Evolutionary conservation across 306 rosid genomes (phyloP), one percentile per base, ranked within the genome.

Genomic region (Dalbergia oliveri): DNA sequence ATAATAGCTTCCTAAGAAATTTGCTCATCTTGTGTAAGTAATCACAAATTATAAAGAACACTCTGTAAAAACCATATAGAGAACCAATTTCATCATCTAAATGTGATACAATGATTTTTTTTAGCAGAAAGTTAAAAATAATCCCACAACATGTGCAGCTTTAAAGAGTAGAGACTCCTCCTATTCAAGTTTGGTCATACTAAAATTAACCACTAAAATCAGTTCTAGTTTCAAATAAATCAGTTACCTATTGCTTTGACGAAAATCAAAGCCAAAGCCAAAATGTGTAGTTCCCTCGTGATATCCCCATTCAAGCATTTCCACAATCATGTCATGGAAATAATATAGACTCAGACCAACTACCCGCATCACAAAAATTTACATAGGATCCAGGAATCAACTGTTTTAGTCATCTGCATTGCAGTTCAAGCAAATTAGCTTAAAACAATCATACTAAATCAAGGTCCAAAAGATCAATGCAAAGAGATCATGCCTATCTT

Each of bases 211-310:
- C 37, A 34, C 4, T 37, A 5, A n/a, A 54, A 54, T 0, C 10
- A 54, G 21, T 11, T 53, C n/a, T 5, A 73, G 60, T 60, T 45
- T 79, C 23, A 26, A 61, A 53, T 44, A 50, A 60, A 51, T 58
- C 65, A 66, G 71, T 44, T 90, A 95, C 99, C 99, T 93, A 88
- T 91, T 95, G 83, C 99, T 95, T 86, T 95, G 98, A 66, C 99
- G 99, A 84, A 95, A 95, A 84, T 95, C 99, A 85, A 93, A 95
- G 9, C 99, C 99, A 89, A 95, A 95, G 37, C 99, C 99, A 88
- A 95, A 95, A 82, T 93, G 92, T 4, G 99, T 89, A 63, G 79
- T 90, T 60, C 99, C 99, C 85, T 93, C 99, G 79, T 90, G 79
- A 86, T 83, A 93, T 45, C 99, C 99, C 99, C 99, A 93, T 19